Evolutionary conservation across 768 basidiomycete species (phyloP).

Genomic region (Leucosporidium creatinivorum): DNA sequence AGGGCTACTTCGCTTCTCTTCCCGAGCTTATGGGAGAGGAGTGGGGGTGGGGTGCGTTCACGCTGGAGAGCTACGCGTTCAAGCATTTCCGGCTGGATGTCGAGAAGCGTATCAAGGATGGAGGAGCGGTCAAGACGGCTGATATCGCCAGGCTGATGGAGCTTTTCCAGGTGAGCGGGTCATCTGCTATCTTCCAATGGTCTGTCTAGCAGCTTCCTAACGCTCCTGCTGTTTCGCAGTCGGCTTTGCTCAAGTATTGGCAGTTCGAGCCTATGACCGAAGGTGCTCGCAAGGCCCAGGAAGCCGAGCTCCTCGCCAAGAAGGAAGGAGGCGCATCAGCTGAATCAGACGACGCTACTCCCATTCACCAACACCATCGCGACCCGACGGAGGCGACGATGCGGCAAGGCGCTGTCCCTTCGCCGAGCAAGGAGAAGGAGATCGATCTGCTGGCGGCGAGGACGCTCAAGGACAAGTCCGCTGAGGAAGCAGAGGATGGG

Average conservation of each 20-base stretch:
- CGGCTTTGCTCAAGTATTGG: slow-evolving; percentile 63
- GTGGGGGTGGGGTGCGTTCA: slow-evolving; percentile 49
- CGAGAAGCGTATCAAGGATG: slow-evolving; percentile 54
- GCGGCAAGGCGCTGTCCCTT: neutral
- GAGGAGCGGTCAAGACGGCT: slow-evolving; percentile 58
- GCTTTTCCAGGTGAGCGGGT: slow-evolving; percentile 63
- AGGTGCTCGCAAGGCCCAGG: neutral
- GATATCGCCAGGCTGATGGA: slow-evolving; percentile 79
- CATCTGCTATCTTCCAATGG: too few relatives aligned
- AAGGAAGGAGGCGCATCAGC: neutral
- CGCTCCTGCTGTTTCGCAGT: slow-evolving; percentile 44
- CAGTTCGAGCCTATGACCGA: slow-evolving; percentile 51
- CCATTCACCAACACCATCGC: neutral
- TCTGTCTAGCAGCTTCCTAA: too few relatives aligned
- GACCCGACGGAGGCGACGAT: slow-evolving; percentile 18
- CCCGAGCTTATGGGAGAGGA: slow-evolving; percentile 58
- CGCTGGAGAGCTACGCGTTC: slow-evolving; percentile 68
- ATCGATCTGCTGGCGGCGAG: slow-evolving; percentile 9
- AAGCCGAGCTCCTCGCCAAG: neutral
- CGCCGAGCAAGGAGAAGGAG: neutral
- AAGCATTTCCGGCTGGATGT: slow-evolving; percentile 75
- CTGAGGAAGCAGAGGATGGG: neutral
- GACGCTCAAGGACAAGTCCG: slow-evolving; percentile 4
- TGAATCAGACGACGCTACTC: neutral
- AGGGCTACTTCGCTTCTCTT: slow-evolving; percentile 66